phyloP scores from a whole-genome alignment of 1,284 basidiomycete genomes.

The Neolentinus lepideus region DNA sequence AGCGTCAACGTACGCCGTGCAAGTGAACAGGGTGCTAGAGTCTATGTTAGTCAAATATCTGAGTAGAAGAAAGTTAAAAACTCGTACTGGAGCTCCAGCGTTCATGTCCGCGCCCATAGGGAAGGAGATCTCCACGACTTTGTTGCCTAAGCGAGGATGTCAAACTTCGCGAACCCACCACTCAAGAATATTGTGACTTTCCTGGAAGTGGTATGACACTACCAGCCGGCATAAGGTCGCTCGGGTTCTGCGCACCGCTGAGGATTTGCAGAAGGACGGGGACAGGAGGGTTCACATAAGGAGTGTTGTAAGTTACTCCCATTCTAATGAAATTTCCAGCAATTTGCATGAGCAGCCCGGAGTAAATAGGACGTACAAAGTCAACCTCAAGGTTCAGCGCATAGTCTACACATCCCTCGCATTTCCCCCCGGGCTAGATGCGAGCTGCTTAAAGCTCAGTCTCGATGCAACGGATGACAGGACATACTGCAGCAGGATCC shows the following conservation, averaged over 20 bases:
- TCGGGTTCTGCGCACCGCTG: conserved; percentile 18
- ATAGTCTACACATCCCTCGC: conserved; percentile 8
- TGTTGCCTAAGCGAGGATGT: conserved; percentile 15
- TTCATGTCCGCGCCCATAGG: conserved; percentile 10
- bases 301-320: conserved; percentile 18
- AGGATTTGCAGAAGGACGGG: conserved; percentile 31
- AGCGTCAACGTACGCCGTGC: conserved; percentile 24
- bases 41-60: neutral
- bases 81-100: conserved; percentile 18
- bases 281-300: conserved; percentile 19
- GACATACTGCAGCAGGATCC: neutral
- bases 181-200: too few relatives aligned
- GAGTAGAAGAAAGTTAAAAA: neutral
- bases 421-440: neutral
- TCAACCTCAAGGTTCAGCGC: conserved; percentile 19
- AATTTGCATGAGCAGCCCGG: neutral
- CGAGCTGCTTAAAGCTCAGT: neutral
- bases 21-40: conserved; percentile 32
- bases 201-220: conserved; percentile 19
- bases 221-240: conserved; percentile 20
- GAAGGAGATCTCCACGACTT: conserved; percentile 29
- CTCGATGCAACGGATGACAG: neutral
- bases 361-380: conserved; percentile 10
- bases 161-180: too few relatives aligned
- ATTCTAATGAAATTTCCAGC: neutral